Conservation (phyloP, 1,139 yeast species). For the Debaryomyces sp. region DNA sequence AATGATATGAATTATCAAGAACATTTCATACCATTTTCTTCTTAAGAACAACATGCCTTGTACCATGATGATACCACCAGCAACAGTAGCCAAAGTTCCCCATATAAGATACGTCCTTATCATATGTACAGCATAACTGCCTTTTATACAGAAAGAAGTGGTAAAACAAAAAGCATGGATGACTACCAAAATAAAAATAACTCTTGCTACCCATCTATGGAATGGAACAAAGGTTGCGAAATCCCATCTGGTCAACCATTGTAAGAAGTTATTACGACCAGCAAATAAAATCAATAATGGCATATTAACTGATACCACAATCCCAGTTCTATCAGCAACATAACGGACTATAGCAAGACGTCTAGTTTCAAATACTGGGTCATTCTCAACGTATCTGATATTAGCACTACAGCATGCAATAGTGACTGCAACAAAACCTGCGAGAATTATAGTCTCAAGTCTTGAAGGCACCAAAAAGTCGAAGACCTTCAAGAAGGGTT, state of each 20-base stretch:
- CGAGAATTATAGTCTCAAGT: conserved; percentile 27
- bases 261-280: conserved; percentile 47
- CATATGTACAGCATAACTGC: conserved; percentile 18
- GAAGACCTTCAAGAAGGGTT: conserved; percentile 20
- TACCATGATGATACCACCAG: conserved; percentile 32
- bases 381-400: conserved; percentile 21
- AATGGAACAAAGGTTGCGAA: conserved; percentile 37
- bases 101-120: conserved; percentile 26
- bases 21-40: conserved; percentile 46
- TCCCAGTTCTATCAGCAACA: conserved; percentile 37
- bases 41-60: conserved; percentile 45
- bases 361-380: conserved; percentile 25
- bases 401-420: conserved; percentile 37
- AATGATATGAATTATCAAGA: conserved; percentile 41
- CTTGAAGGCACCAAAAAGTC: conserved; percentile 33
- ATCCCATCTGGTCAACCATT: conserved; percentile 44
- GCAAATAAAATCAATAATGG: conserved; percentile 44
- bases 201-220: conserved; percentile 44
- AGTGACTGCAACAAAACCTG: conserved; percentile 47
- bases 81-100: conserved; percentile 33
- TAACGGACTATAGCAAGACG: conserved; percentile 27
- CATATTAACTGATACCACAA: conserved; percentile 29
- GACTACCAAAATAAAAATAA: conserved; percentile 27
- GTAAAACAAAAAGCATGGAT: conserved; percentile 47
- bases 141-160: conserved; percentile 12